Base-by-base conservation (phyloP, 352 stramenopile species). In the Phytophthora litchii region DNA sequence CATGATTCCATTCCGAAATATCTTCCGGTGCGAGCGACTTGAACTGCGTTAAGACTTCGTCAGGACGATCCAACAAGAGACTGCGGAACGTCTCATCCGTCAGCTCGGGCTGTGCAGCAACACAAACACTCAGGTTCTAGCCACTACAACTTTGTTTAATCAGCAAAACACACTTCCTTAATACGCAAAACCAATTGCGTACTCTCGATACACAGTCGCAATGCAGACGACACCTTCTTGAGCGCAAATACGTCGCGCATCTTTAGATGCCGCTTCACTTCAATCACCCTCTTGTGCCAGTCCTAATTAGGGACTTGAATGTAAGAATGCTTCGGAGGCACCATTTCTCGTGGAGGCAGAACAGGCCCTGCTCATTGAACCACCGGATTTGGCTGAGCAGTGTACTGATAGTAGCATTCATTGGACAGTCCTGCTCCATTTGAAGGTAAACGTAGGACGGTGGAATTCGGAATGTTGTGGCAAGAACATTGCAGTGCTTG, bases 181-280 rank as follows among this genome's bases (percentile, higher is more conserved):
- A 78, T 40, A 7, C 27, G 44, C 20, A 86, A 46, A n/a, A 56
- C 44, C 2, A 70, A 43, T 3, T 67, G 60, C 5, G 74, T 72
- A 41, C 79, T 65, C 48, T 83, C 57, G 6, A 90, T 55, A 32
- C 78, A 74, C 27, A 85, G 56, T 58, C 68, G 66, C 55, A 90
- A 53, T 41, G 78, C 77, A 7, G 61, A 35, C 38, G 80, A 84
- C 21, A 49, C 36, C 61, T 88, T 88, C 61, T 82, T 85, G 17
- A 70, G 13, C 21, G 76, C 61, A 6, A 88, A 60, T 54, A 89
- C 68, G 44, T 89, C 78, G 44, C 74, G 74, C 75, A 86, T 85
- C n/a, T 35, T 46, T 7, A 34, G 3, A 1, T 34, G 7, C 29
- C 7, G 6, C 29, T 34, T 34, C 29, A 34, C 29, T 34, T 13